These are phyloP conservation scores for Gaillardinia entomophila DNA, from an alignment of 805 yeast species.

Conservation along the genomic window DNA sequence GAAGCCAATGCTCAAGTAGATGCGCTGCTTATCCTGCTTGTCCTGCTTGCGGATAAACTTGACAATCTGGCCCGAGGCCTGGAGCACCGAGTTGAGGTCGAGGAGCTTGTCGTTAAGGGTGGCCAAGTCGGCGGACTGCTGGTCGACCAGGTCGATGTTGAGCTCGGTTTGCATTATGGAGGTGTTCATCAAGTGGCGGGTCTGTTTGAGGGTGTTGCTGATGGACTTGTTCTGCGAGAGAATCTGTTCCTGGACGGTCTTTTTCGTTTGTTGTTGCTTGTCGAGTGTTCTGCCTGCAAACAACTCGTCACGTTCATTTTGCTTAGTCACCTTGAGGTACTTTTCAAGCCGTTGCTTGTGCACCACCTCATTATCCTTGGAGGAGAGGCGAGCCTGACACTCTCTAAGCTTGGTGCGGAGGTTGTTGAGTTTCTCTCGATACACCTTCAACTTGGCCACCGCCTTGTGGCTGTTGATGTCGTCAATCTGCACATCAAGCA, in stretches of 20 bases:
- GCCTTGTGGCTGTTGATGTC: conserved; percentile 1
- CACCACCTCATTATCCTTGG: conserved; percentile 17
- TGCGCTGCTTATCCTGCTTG: conserved; percentile 41
- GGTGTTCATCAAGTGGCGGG: conserved; percentile 43
- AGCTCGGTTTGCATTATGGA: conserved; percentile 48
- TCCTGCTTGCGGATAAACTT: conserved; percentile 49
- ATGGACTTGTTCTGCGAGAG: conserved; percentile 42
- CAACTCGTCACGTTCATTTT: conserved; percentile 10
- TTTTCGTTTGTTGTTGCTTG: conserved; percentile 11
- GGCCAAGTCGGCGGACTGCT: conserved; percentile 38
- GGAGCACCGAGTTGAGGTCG: conserved; percentile 35
- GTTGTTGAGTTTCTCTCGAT: conserved; percentile 12
- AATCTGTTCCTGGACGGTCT: conserved; percentile 34
- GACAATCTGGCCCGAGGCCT: conserved; percentile 41
- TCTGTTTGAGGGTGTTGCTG: conserved; percentile 41
- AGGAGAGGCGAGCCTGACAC: conserved; percentile 22
- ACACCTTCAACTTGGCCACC: conserved; percentile 9
- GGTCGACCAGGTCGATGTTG: conserved; percentile 42
- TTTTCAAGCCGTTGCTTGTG: conserved; percentile 27
- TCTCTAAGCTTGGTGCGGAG: conserved; percentile 21
- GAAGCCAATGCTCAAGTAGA: conserved; percentile 43
- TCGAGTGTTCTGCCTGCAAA: conserved; percentile 16
- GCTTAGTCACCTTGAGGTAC: conserved; percentile 5
- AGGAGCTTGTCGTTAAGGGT: conserved; percentile 36
- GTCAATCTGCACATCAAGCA: conserved; percentile 7